Percentiles rank a stretch among this genome's conserved stretches.
phyloP scores from a whole-genome alignment of 768 basidiomycete species.

The Mycena rosella region DNA sequence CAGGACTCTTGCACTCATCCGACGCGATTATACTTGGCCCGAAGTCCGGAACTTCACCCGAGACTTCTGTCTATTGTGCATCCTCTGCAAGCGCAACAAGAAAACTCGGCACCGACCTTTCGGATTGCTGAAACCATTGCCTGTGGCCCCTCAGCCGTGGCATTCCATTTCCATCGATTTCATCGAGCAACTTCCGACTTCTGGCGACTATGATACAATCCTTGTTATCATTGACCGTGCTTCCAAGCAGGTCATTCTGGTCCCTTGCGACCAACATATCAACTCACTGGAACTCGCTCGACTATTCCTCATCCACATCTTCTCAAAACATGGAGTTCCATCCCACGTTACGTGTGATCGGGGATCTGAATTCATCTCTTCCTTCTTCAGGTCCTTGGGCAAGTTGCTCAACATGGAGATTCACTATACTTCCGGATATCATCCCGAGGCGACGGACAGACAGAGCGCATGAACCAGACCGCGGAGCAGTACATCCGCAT shows the following conservation, averaged over 20 bases:
- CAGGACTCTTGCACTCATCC: constrained; percentile 42
- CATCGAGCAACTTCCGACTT: constrained; percentile 43
- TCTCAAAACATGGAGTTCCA: constrained; percentile 50
- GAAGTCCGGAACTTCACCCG: background rate
- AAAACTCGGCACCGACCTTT: no score
- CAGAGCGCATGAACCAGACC: background rate
- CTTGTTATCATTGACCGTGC: constrained; percentile 43
- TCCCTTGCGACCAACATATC: constrained; percentile 37
- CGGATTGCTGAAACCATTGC: no score
- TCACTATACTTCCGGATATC: background rate
- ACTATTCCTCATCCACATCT: constrained; percentile 52
- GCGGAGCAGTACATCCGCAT: background rate
- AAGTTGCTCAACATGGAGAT: background rate
- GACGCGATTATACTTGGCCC: background rate
- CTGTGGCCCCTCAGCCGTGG: constrained; percentile 50
- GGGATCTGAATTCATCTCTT: background rate
- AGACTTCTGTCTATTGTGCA: constrained; percentile 39
- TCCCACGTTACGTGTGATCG: background rate
- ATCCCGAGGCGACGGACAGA: background rate
- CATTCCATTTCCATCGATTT: constrained; percentile 56
- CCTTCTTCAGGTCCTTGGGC: background rate
- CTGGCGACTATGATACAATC: constrained; percentile 48
- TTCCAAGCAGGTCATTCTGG: constrained; percentile 53
- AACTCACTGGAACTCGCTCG: constrained; percentile 47
- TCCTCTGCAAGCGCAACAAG: constrained; percentile 43